Base-by-base conservation (phyloP, 192 early-diverging fungal species). In the Podila horticola region DNA sequence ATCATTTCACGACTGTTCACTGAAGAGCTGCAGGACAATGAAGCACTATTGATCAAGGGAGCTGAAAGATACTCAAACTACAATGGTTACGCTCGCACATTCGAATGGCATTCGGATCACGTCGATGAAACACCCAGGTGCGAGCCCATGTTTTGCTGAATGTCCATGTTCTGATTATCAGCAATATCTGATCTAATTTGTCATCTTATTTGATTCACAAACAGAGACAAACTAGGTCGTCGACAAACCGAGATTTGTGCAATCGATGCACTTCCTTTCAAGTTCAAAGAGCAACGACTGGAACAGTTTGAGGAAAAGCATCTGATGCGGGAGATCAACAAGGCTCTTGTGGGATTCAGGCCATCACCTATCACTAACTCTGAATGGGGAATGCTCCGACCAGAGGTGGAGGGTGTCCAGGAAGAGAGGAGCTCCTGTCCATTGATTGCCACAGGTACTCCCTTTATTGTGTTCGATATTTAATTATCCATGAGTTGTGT, bases 241-340 rank as follows among this genome's bases (percentile, higher is more conserved):
- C 59, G 77, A 50, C 72, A 69, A 48, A 81, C 71, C 28, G 77
- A 81, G 62, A 81, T 81, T 15, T 81, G 77, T 55, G 77, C 77
- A 9, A 81, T 81, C 33, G 77, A 81, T 41, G 77, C 77, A 4
- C 13, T 81, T 11, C 77, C 70, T 0, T 81, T 81, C 66, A 62
- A 66, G 20, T 61, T 71, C 1, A 45, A 38, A 20, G 45, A 69
- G 0, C 31, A 60, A 6, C 70, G 77, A 15, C 58, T 81, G 13
- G 48, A 67, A 1, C 77, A 81, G 22, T 81, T 81, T 45, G 64
- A 31, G 45, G 61, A 52, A 28, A 26, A 52, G 5, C 15, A 33
- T 51, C 30, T 81, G 10, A 29, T 81, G n/a, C 66, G 77, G 29
- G 77, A 81, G 26, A 26, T 81, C 17, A 81, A 72, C 57, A 81